A percentile compares a stretch with the other conserved stretches of the same genome.
These are phyloP conservation scores for Lactarius psammicola DNA, from an alignment of 768 basidiomycete genomes.

Conservation along the genomic window DNA sequence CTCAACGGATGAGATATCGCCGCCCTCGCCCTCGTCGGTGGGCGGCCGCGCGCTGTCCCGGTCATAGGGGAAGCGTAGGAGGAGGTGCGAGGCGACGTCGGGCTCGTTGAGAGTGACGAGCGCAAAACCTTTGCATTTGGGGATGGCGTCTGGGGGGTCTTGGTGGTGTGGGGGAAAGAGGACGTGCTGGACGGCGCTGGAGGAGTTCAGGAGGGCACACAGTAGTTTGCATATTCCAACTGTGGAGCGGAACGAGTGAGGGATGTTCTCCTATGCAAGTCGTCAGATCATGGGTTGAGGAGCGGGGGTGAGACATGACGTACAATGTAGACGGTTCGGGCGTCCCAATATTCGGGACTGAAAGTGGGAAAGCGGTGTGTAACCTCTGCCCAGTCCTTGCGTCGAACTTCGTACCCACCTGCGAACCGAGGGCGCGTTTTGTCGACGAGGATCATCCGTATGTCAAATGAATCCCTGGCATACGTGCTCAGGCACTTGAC, in stretches of 20 bases:
- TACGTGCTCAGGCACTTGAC: constrained; percentile 60
- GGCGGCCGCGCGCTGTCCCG: constrained; percentile 17
- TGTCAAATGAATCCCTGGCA: constrained; percentile 49
- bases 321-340: constrained; percentile 66
- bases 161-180: constrained; percentile 61
- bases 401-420: constrained; percentile 67
- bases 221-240: constrained; percentile 43
- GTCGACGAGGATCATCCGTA: constrained; percentile 56
- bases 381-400: constrained; percentile 44
- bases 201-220: constrained; percentile 34
- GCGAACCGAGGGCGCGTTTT: constrained; percentile 29
- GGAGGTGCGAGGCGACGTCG: constrained; percentile 44
- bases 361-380: constrained; percentile 32
- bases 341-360: constrained; percentile 56
- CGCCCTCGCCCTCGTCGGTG: not conserved
- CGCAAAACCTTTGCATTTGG: constrained; percentile 74
- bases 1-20: constrained; percentile 12
- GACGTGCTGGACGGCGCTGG: constrained; percentile 48
- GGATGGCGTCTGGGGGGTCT: constrained; percentile 52
- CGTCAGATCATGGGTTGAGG: not conserved
- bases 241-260: constrained; percentile 49
- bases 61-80: constrained; percentile 64
- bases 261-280: constrained; percentile 65
- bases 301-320: constrained; percentile 29
- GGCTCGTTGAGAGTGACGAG: constrained; percentile 54